Evolutionary conservation across 768 basidiomycete species (phyloP), one percentile per base, ranked within the genome.

Genomic region (Astraeus odoratus): DNA sequence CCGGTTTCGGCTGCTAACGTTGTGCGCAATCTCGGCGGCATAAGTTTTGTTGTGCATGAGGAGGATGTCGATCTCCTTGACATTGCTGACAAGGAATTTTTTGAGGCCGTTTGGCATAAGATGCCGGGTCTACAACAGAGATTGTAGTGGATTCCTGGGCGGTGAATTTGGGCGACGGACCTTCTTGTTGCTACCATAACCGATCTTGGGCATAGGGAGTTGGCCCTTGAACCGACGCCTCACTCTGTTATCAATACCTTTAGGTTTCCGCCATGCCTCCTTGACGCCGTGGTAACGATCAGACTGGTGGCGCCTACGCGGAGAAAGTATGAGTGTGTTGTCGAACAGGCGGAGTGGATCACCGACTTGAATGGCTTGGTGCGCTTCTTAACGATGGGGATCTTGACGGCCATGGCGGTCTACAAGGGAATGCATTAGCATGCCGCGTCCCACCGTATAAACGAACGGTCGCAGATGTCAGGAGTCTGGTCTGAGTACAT

Each of bases 191-290:
- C 82, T 83, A 47, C 86, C 86, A 70, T 86, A 88, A 56, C 83
- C 79, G 50, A 81, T 81, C 74, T 81, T 94, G 64, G 94, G 94
- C 95, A 98, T 97, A 54, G 92, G 77, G 47, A 80, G 77, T 68
- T 95, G 92, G 44, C 95, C 95, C 77, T 92, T 96, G 77, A 91
- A 92, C 61, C 88, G 83, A 57, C 89, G 81, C 66, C 92, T 77
- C 59, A 96, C 94, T 61, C 94, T 83, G 83, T 98, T 98, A 68
- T 98, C 95, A 59, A 97, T 98, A 90, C 95, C 96, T 83, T 98
- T 99, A 57, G 96, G 96, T 77, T 99, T 99, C 68, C 96, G 80
- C 96, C 96, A 99, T 76, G 89, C 76, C 76, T 96, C 93, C 79
- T 95, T 95, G 57, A 98, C 93, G 55, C 86, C 73, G 67, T 89